Evolutionary conservation across 805 yeast species (phyloP), one percentile per base, ranked within the genome.

Genomic region (Myxozyma neotropica): DNA sequence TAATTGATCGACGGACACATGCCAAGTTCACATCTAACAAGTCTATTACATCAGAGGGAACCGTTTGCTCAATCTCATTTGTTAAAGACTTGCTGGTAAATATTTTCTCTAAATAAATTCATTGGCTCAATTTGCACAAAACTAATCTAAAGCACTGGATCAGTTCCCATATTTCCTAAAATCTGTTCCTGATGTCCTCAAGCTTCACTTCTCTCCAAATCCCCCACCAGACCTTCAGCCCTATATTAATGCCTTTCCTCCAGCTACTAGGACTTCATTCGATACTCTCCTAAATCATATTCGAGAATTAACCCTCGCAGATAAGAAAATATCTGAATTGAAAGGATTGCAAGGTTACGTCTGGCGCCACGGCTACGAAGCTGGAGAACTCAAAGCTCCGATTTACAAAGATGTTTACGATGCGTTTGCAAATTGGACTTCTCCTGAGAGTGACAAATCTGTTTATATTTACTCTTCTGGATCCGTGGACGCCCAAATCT

Each of bases 391-490:
- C 58, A 78, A 77, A 66, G 94, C 96, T 0, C 96, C 96, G 0
- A 70, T 92, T 3, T 92, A 83, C 69, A 69, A 66, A 0, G 98
- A 92, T 72, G 92, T 94, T 0, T 78, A 88, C 47, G 74, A 74
- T 0, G 80, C 81, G 45, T 81, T 91, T 53, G 65, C 76, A 51
- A 56, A 68, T 2, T 81, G 85, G 82, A 58, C 45, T 1, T 26
- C 40, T 5, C 19, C 49, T 26, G 21, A 50, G 21, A 68, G 1
- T 26, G 58, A 2, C 1, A 35, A 33, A 26, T 36, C 26, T 8
- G 75, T 89, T 0, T 88, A 79, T 69, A 89, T 92, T 19, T 92
- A 92, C 74, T 90, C 97, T 0, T 88, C 96, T 27, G 98, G 98
- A 0, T 86, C 94, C 44, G 83, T 92, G 24, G 81, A 84, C 59